A percentile compares a stretch with the other conserved stretches of the same genome.
Evolutionary conservation across 2,329 filamentous ascomycete species (phyloP).

Genomic region (Phialocephala sp.): DNA sequence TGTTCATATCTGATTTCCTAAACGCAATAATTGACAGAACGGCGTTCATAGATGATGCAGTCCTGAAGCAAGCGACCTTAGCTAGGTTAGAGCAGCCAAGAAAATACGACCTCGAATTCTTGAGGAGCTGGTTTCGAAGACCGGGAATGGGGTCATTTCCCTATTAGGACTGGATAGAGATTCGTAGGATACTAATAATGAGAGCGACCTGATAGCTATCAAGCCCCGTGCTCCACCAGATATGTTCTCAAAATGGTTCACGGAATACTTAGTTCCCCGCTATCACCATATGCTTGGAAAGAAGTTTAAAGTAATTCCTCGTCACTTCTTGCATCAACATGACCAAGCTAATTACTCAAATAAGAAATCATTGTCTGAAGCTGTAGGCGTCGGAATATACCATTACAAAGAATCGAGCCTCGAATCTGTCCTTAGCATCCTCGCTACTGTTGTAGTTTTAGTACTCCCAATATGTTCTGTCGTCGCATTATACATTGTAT

Average conservation of each 20-base stretch:
- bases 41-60: conserved; percentile 4
- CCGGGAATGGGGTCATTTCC: conserved; percentile 29
- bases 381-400: background rate
- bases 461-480: conserved; percentile 39
- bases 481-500: conserved; percentile 37
- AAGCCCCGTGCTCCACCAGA: conserved; percentile 26
- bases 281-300: conserved; percentile 25
- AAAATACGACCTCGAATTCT: conserved; percentile 20
- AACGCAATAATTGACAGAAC: background rate
- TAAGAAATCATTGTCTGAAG: conserved; percentile 6
- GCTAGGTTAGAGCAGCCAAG: conserved; percentile 12
- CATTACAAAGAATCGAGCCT: conserved; percentile 29
- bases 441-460: conserved; percentile 37
- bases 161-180: conserved; percentile 28
- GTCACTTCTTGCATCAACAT: background rate
- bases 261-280: conserved; percentile 26
- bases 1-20: background rate
- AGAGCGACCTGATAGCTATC: conserved; percentile 34
- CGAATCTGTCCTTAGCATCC: conserved; percentile 19
- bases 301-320: conserved; percentile 8
- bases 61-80: conserved; percentile 13
- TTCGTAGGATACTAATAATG: conserved; percentile 25
- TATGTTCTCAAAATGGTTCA: conserved; percentile 33
- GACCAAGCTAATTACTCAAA: background rate
- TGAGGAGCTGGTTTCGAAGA: conserved; percentile 30